These are phyloP conservation scores for Megacollybia marginata DNA, from an alignment of 768 basidiomycete species.

Conservation along the genomic window DNA sequence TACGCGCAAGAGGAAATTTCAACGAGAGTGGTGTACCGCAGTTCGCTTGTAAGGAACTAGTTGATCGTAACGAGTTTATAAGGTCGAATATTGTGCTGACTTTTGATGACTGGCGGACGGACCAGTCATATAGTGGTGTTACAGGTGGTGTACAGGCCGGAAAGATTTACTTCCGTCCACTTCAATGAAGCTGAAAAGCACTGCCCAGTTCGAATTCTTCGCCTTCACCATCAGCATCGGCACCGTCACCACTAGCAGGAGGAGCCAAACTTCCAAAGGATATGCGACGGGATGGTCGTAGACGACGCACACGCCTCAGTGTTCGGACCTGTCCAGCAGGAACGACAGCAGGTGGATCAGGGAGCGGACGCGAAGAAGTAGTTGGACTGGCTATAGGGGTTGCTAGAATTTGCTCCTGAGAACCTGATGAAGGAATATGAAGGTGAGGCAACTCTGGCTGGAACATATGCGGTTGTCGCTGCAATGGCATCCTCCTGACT, in stretches of 20 bases:
- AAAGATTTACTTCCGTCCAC: background rate
- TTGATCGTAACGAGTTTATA: background rate
- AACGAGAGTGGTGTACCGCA: background rate
- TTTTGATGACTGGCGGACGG: background rate
- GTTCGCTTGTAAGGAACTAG: background rate
- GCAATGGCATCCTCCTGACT: slow-evolving; percentile 30
- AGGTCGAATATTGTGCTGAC: background rate
- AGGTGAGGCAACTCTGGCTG: slow-evolving; percentile 55
- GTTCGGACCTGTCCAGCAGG: slow-evolving; percentile 28
- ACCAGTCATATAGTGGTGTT: background rate
- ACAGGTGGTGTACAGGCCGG: background rate
- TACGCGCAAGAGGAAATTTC: too few relatives aligned
- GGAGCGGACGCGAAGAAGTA: slow-evolving; percentile 10
- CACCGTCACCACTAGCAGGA: slow-evolving; percentile 30
- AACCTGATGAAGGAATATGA: slow-evolving; percentile 21
- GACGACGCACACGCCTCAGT: slow-evolving; percentile 42
- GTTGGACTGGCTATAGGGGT: slow-evolving; percentile 5
- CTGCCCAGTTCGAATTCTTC: slow-evolving; percentile 46
- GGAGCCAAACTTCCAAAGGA: slow-evolving; percentile 52
- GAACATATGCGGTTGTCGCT: slow-evolving; percentile 60
- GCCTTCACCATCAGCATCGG: slow-evolving; percentile 24
- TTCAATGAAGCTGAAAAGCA: slow-evolving; percentile 55
- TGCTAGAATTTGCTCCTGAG: background rate
- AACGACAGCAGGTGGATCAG: slow-evolving; percentile 8
- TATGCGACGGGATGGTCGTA: slow-evolving; percentile 48